Base-by-base conservation (phyloP, 257 asterid genomes). In the Cruciata laevipes region DNA sequence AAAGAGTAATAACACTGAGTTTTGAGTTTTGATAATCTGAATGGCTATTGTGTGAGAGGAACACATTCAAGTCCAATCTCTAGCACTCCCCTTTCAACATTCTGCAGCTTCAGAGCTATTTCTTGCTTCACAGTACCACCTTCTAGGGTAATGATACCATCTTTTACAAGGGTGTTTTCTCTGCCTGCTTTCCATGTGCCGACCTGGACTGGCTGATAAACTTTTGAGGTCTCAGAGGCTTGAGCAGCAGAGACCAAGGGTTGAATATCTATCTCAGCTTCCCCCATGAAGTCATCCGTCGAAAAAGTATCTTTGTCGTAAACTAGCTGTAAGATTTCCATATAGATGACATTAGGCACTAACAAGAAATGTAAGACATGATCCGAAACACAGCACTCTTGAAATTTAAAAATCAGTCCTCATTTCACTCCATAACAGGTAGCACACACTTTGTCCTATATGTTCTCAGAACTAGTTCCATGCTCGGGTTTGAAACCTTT, bases 11-110 rank as follows among this genome's bases (percentile, higher is more conserved):
- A 16, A 47, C 11, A 16, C 55, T 16, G 55, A 47, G 20, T 47
- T 47, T 47, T 16, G 55, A 47, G 20, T 47, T 47, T 47, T 16
- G 55, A 17, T 47, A 47, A 47, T 47, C 20, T 8, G 3, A 47
- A 47, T 47, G 55, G 55, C 73, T 85, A 92, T 77, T 92, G 97
- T 23, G 87, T 84, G 72, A 92, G 95, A 61, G 91, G 93, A 58
- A 92, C 78, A n/a, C 98, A 89, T 81, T 92, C 98, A 40, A 92
- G 95, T 84, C 87, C 97, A 17, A 89, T 84, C 72, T 92, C 97
- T 42, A 92, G 74, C 37, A 80, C 77, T 68, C 97, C 97, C 49
- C 93, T 69, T 75, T 89, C 98, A 32, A 89, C 98, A 53, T 87
- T 83, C 78, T 84, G 96, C 75, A 92, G 76, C 86, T 84, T 84